A percentile compares a stretch with the other conserved stretches of the same genome.
Evolutionary conservation across 2,329 filamentous ascomycete species (phyloP).

Genomic region (Fusarium equiseti): DNA sequence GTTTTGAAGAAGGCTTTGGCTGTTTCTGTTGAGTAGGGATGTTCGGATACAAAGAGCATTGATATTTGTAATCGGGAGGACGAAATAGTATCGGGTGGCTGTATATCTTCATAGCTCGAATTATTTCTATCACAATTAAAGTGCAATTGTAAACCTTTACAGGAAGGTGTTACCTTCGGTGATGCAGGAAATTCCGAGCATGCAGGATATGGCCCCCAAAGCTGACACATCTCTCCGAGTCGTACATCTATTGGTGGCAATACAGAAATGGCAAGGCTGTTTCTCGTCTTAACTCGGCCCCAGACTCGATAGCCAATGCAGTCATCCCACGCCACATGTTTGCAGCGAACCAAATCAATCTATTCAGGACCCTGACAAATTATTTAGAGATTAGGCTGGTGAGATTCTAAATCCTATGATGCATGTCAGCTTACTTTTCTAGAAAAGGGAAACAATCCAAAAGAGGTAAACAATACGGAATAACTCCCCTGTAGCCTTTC

Average conservation of each 20-base stretch:
- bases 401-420: neutral
- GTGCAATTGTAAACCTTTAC: neutral
- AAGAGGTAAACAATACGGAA: neutral
- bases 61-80: no score
- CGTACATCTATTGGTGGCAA: neutral
- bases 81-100: no score
- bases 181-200: neutral
- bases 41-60: no score
- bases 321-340: neutral
- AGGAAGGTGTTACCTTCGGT: neutral
- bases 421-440: neutral
- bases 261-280: neutral
- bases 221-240: neutral
- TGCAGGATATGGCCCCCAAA: neutral
- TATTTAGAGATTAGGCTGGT: rapidly evolving
- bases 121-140: neutral
- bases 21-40: neutral
- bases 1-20: slow-evolving; percentile 35
- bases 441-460: neutral
- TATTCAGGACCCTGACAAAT: neutral
- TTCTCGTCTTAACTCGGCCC: neutral
- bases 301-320: neutral
- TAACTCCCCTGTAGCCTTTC: rapidly evolving
- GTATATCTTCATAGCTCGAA: no score
- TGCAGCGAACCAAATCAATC: neutral